Percentiles rank a stretch among this genome's conserved stretches.
These are phyloP conservation scores for Tremella fuciformis DNA, from an alignment of 768 basidiomycete species.

Conservation along the genomic window DNA sequence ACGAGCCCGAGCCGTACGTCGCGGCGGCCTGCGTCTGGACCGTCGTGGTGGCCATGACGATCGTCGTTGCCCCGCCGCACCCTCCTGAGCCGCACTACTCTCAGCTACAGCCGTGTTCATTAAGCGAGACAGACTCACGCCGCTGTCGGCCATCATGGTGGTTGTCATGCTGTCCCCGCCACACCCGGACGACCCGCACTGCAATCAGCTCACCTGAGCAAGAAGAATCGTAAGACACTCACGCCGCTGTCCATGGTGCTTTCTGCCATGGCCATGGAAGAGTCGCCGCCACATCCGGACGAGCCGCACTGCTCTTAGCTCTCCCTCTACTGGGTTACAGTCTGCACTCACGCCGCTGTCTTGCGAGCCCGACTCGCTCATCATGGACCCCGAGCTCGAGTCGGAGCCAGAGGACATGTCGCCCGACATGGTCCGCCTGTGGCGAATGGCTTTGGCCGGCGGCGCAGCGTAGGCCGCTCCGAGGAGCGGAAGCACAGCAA, in stretches of 20 bases:
- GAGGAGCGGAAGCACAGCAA: background rate
- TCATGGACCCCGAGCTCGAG: background rate
- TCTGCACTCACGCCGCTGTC: background rate
- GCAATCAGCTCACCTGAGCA: too few species aligned
- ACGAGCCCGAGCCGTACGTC: slow-evolving; percentile 3
- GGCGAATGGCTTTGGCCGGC: background rate
- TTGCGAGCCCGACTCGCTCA: background rate
- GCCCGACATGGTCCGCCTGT: background rate
- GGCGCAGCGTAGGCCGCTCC: background rate
- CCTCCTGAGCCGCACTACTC: background rate
- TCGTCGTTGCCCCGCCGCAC: background rate
- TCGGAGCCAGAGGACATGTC: background rate
- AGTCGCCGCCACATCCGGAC: background rate
- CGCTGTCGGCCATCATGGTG: too few species aligned
- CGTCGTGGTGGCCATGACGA: background rate
- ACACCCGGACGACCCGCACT: too few species aligned
- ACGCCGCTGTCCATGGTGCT: too few species aligned
- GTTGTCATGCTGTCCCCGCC: too few species aligned
- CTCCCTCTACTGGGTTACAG: background rate
- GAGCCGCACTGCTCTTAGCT: slow-evolving; percentile 2
- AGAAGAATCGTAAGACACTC: background rate
- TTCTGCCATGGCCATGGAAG: too few species aligned
- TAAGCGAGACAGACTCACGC: too few species aligned
- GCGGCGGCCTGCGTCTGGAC: background rate
- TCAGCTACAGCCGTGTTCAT: background rate